Evolutionary conservation across 2,329 filamentous ascomycete species (phyloP).

Genomic region (Colletotrichum musicola): DNA sequence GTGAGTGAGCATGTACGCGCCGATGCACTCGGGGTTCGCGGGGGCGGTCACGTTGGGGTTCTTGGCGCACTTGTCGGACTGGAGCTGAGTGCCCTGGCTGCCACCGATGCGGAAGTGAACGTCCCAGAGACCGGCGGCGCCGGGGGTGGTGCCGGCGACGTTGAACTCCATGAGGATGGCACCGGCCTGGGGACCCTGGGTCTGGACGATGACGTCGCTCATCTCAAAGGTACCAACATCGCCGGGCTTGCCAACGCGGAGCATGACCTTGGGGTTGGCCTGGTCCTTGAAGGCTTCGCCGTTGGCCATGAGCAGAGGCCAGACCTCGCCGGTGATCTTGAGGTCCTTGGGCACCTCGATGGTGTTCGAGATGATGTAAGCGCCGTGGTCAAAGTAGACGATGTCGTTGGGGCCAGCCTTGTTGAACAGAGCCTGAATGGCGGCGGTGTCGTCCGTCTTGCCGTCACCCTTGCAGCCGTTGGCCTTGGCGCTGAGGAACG

Average conservation of each 20-base stretch:
- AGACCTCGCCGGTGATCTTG: conserved; percentile 91
- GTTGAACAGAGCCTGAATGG: conserved; percentile 84
- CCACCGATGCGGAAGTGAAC: conserved; percentile 96
- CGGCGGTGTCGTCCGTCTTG: conserved; percentile 85
- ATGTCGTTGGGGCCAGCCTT: conserved; percentile 72
- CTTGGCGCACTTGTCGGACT: conserved; percentile 84
- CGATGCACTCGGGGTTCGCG: conserved; percentile 77
- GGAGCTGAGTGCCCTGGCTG: conserved; percentile 83
- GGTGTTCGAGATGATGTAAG: conserved; percentile 78
- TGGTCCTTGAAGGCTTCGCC: conserved; percentile 81
- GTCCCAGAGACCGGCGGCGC: conserved; percentile 89
- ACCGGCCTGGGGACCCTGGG: conserved; percentile 84
- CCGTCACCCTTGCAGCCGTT: conserved; percentile 91
- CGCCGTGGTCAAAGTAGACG: conserved; percentile 81
- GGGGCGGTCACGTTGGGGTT: conserved; percentile 72
- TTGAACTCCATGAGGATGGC: conserved; percentile 96
- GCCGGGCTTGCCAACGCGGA: conserved; percentile 83
- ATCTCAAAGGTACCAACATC: conserved; percentile 88
- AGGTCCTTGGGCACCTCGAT: conserved; percentile 81
- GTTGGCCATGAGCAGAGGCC: conserved; percentile 88
- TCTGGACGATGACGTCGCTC: conserved; percentile 87
- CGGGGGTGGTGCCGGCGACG: conserved; percentile 74
- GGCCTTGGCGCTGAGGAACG: conserved; percentile 86
- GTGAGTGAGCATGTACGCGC: conserved; percentile 78
- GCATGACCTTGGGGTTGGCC: conserved; percentile 83